Evolutionary conservation across 176 grass and related monocot species (phyloP).

Genomic region (Musa troglodytarum): DNA sequence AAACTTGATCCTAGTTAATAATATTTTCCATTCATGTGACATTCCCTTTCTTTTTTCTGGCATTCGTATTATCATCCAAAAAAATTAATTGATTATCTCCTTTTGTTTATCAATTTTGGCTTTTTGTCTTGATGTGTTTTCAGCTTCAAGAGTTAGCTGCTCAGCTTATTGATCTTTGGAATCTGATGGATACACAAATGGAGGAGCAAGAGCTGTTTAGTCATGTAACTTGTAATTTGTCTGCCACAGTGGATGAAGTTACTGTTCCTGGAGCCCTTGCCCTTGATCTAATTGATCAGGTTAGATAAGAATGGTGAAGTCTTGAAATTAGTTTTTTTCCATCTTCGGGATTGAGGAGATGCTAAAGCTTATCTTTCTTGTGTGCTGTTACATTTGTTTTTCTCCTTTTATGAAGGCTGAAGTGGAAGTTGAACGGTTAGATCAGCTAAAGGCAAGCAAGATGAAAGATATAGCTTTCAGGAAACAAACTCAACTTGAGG

Average conservation of each 20-base stretch:
- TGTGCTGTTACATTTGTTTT: background rate
- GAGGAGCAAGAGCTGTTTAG: slow-evolving; percentile 52
- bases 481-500: slow-evolving; percentile 79
- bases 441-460: slow-evolving; percentile 75
- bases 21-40: no score
- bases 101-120: background rate
- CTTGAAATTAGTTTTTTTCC: background rate
- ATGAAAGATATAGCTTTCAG: slow-evolving; percentile 97
- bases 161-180: slow-evolving; percentile 82
- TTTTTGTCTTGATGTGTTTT: slow-evolving; percentile 16
- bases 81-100: background rate
- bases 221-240: slow-evolving; percentile 64
- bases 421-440: slow-evolving; percentile 73
- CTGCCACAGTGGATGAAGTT: slow-evolving; percentile 63
- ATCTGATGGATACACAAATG: slow-evolving; percentile 65
- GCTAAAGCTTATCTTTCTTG: background rate
- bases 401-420: slow-evolving; percentile 35
- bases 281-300: slow-evolving; percentile 73
- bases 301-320: slow-evolving; percentile 18
- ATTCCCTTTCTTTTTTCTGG: background rate
- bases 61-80: background rate
- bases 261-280: slow-evolving; percentile 56
- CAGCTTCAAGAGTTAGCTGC: slow-evolving; percentile 80
- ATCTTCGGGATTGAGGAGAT: background rate
- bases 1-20: no score